Base-by-base conservation (phyloP, 306 rosid species). In the Amphicarpaea edgeworthii region DNA sequence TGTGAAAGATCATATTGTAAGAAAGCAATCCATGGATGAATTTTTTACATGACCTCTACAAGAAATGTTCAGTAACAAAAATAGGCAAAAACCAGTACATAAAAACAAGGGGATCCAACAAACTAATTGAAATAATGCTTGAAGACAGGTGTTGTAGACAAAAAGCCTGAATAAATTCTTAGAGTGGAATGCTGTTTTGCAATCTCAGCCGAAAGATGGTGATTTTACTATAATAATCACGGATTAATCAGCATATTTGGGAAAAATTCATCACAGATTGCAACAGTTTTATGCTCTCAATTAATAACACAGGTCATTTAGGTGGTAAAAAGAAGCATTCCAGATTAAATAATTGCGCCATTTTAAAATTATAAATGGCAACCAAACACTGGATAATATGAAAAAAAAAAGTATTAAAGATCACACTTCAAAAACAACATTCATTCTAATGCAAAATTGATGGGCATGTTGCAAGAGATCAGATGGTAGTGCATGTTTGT, bases 401-500 rank as follows among this genome's bases (percentile, higher is more conserved):
- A 15, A 69, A 12, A 64, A 69, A 12, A 64, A 17, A 0, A 11
- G n/a, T 12, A 57, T 24, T 21, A 11, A 12, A 4, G 3, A 54
- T 21, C 23, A 12, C 0, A 38, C 4, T 1, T 15, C 15, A 14
- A 76, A 77, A 63, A 2, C 3, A 34, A 34, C 1, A 34, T n/a
- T n/a, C n/a, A n/a, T n/a, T n/a, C n/a, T n/a, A n/a, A n/a, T n/a
- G n/a, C n/a, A n/a, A n/a, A n/a, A n/a, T n/a, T n/a, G n/a, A n/a
- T n/a, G n/a, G n/a, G n/a, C n/a, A n/a, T n/a, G n/a, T n/a, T 47
- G 64, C 32, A 53, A 68, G 77, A 79, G 98, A 89, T 86, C 91
- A 90, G 96, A 90, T 88, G 91, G 93, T 87, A 87, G 93, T 88
- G 98, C 96, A 92, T 90, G 96, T 5, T 85, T 12, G 6, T 50